Percentiles rank a stretch among this genome's conserved stretches.
Conservation (phyloP, 495 filamentous ascomycete genomes). For the Annulohypoxylon nitens region DNA sequence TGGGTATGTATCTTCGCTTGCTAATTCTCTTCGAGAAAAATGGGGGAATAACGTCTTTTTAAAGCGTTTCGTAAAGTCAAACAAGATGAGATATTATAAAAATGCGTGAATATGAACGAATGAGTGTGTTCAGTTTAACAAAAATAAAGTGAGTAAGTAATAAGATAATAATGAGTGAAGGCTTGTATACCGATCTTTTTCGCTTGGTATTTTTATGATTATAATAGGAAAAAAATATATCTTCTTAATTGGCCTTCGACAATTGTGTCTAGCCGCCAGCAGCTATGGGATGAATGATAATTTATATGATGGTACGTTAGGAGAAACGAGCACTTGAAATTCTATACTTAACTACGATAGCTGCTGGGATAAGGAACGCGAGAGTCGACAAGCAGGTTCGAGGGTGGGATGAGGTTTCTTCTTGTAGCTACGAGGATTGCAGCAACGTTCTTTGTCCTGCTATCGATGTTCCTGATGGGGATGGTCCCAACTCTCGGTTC, state of each 20-base stretch:
- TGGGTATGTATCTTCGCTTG: background rate
- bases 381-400: conserved; percentile 32
- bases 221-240: background rate
- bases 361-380: conserved; percentile 42
- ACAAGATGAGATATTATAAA: background rate
- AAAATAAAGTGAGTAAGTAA: background rate
- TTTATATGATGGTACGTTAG: conserved; percentile 33
- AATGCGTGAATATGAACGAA: background rate
- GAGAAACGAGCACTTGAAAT: conserved; percentile 48
- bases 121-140: background rate
- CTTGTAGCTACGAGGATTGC: conserved; percentile 48
- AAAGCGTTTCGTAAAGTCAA: background rate
- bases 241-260: conserved; percentile 39
- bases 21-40: background rate
- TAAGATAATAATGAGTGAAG: conserved; percentile 28
- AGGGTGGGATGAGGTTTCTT: conserved; percentile 46
- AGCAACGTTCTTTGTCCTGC: conserved; percentile 42
- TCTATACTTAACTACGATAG: conserved; percentile 44
- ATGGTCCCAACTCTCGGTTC: conserved; percentile 31
- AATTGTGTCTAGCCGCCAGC: conserved; percentile 51
- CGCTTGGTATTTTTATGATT: conserved; percentile 8
- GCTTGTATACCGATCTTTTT: conserved; percentile 15
- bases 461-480: conserved; percentile 39
- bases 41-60: background rate
- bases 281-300: conserved; percentile 45